Evolutionary conservation across 2,329 filamentous ascomycete species (phyloP).

Genomic region (Alternaria angustiovoidea): DNA sequence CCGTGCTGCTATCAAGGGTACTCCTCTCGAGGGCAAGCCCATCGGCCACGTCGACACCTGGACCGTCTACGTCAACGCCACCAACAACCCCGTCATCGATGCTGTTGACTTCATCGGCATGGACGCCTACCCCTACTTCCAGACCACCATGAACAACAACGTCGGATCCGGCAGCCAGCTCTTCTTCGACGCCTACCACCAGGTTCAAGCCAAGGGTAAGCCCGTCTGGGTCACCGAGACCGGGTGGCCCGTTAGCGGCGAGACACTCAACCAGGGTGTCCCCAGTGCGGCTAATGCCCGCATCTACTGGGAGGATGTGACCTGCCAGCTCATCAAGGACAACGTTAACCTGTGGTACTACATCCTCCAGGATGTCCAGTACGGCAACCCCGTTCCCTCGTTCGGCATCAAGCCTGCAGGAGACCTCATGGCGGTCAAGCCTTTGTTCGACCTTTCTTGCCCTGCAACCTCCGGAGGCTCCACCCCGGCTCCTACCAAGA

Average conservation of each 20-base stretch:
- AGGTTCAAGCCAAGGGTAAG: constrained; percentile 66
- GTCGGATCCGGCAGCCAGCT: constrained; percentile 70
- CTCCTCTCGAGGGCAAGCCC: constrained; percentile 63
- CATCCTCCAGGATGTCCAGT: constrained; percentile 73
- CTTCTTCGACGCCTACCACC: constrained; percentile 72
- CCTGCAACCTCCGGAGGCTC: constrained; percentile 22
- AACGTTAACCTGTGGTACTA: constrained; percentile 70
- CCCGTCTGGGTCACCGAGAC: constrained; percentile 88
- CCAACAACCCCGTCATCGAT: constrained; percentile 74
- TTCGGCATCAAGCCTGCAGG: constrained; percentile 72
- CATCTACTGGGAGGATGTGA: constrained; percentile 81
- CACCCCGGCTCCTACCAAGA: not conserved
- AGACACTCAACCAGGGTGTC: constrained; percentile 66
- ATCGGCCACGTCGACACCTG: constrained; percentile 92
- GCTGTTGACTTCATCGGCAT: constrained; percentile 81
- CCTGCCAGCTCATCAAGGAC: constrained; percentile 72
- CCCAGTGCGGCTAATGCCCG: constrained; percentile 73
- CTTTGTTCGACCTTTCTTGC: constrained; percentile 49
- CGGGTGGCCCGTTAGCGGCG: constrained; percentile 81
- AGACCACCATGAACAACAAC: constrained; percentile 64
- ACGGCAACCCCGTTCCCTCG: constrained; percentile 68
- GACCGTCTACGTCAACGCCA: constrained; percentile 72
- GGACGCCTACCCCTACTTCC: constrained; percentile 86
- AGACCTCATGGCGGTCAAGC: constrained; percentile 39
- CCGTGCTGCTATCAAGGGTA: constrained; percentile 69